These are phyloP conservation scores for Aspergillus alliaceus DNA, from an alignment of 2,329 filamentous ascomycete genomes.

Conservation along the genomic window DNA sequence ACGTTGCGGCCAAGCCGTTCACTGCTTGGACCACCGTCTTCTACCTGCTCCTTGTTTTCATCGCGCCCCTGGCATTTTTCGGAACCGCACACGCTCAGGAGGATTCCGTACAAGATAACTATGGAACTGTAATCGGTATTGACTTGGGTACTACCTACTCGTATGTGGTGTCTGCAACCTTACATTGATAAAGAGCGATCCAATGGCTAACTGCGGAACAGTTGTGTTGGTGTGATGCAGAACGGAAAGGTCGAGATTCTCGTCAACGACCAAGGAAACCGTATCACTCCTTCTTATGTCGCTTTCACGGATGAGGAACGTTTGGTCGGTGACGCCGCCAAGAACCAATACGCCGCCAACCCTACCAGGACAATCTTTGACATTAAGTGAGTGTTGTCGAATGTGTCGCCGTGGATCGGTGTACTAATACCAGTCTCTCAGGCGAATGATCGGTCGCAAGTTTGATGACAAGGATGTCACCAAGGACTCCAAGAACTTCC, in stretches of 20 bases:
- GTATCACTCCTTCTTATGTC: conserved; percentile 93
- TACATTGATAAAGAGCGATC: too few species aligned
- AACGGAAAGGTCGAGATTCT: conserved; percentile 94
- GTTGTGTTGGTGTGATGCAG: conserved; percentile 93
- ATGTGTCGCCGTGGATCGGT: background rate
- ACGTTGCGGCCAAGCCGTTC: conserved; percentile 69
- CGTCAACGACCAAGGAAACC: conserved; percentile 95
- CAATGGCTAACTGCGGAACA: conserved; percentile 47
- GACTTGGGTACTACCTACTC: conserved; percentile 86
- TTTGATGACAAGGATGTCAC: conserved; percentile 83
- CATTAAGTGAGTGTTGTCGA: conserved; percentile 69
- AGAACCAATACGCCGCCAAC: conserved; percentile 88
- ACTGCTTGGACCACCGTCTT: conserved; percentile 79
- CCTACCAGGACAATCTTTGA: conserved; percentile 75
- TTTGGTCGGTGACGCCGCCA: conserved; percentile 93
- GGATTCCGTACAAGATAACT: conserved; percentile 70
- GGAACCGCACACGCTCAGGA: conserved; percentile 71
- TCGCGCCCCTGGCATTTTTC: conserved; percentile 79
- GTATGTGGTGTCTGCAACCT: conserved; percentile 22
- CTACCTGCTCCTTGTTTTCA: conserved; percentile 88
- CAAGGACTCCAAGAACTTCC: conserved; percentile 95
- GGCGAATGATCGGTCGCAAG: conserved; percentile 83
- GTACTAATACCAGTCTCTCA: conserved; percentile 32
- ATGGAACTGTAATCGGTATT: conserved; percentile 90
- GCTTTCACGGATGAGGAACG: conserved; percentile 97